Base-by-base conservation (phyloP, 2,329 filamentous ascomycete species). In the Lachnellula cervina region DNA sequence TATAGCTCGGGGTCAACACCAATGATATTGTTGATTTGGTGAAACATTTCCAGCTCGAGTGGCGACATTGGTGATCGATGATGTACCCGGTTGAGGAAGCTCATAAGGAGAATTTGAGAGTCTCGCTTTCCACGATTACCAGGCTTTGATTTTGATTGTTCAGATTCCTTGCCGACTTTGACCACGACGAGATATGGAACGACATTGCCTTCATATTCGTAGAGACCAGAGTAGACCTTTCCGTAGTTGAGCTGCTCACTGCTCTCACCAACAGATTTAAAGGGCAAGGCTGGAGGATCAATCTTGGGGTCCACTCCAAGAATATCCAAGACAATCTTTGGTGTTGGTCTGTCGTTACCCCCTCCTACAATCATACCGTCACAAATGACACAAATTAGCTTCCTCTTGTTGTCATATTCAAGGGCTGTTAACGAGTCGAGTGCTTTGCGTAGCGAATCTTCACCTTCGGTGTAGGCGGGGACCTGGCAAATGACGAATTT, bases 401-500 rank as follows among this genome's bases (percentile, higher is more conserved):
- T 99, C 61, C 94, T 82, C 78, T 99, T 99, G 75, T 99, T 97
- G 74, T 99, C 94, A 66, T 99, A 99, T 64, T 96, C 88, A 16
- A 99, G 80, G 13, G 92, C 90, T 16, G 94, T 97, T 57, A 97
- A 80, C 1, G 94, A 97, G 70, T 99, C 94, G 2, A 99, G 80
- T 51, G 91, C 93, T 69, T 96, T 95, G 54, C 94, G 82, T 8
- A 99, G 77, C 4, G 92, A 93, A 66, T 99, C 94, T 77, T 99
- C 94, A 66, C 91, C 94, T 77, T 99, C 94, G 0, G 94, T 99
- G 69, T 99, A 99, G 5, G 94, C 94, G 9, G 94, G 94, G 34
- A 99, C 91, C 72, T 97, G 91, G 73, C 94, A 97, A 63, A 99
- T 97, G 65, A 99, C 92, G 66, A 99, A 99, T 71, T 97, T 99